Conservation (phyloP, 1,139 yeast species). For the Suhomyces bolitotheri region DNA sequence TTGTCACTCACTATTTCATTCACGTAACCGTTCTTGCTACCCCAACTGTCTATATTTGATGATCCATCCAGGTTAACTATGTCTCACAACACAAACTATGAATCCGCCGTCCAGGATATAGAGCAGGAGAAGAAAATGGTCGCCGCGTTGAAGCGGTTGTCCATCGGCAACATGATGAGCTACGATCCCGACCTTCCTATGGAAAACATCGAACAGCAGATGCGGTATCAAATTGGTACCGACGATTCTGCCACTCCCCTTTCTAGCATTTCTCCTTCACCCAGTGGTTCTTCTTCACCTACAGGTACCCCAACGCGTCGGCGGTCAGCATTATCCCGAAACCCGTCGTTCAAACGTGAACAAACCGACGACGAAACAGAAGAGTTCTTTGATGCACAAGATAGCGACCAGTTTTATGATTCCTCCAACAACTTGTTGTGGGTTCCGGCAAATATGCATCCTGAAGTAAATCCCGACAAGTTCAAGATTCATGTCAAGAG, state of each 20-base stretch:
- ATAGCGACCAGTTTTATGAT: conserved; percentile 28
- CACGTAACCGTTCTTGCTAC: too few species aligned
- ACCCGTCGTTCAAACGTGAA: conserved; percentile 12
- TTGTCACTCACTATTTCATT: not conserved
- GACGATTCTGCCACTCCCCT: conserved; percentile 7
- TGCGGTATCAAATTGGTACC: conserved; percentile 8
- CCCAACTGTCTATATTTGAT: not conserved
- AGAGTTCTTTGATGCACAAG: conserved; percentile 28
- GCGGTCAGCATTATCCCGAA: conserved; percentile 13
- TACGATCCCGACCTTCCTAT: conserved; percentile 58
- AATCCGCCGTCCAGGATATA: conserved; percentile 48
- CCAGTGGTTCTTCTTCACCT: conserved; percentile 2
- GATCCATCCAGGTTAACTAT: not conserved
- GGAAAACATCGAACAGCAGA: conserved; percentile 35
- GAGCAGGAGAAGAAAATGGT: conserved; percentile 62
- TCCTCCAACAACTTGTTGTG: conserved; percentile 53
- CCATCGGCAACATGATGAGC: conserved; percentile 54
- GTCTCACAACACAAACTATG: conserved; percentile 16
- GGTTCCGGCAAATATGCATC: conserved; percentile 96
- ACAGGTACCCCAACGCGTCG: conserved; percentile 5
- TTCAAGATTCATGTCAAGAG: conserved; percentile 80
- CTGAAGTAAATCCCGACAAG: conserved; percentile 89
- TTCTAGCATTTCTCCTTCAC: conserved; percentile 2
- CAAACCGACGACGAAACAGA: conserved; percentile 20
- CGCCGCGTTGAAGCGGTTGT: conserved; percentile 55